phyloP scores from a whole-genome alignment of 345 rosid genomes.

The Ceriops decandra region DNA sequence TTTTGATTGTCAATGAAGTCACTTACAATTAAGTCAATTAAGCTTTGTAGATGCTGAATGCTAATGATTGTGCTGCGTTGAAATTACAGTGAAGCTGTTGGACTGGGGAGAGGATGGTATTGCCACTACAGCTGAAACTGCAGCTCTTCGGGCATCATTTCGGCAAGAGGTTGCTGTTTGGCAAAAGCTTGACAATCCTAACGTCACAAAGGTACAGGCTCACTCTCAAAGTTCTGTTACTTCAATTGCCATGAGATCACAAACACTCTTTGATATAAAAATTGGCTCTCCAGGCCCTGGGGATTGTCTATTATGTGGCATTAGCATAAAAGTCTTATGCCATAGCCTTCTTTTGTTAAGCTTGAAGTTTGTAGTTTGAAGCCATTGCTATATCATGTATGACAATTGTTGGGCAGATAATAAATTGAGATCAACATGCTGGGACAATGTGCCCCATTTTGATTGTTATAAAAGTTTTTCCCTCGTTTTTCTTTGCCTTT shows the following conservation, averaged over 20 bases:
- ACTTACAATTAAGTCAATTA: too few relatives aligned
- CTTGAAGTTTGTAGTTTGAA: neutral
- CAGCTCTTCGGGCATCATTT: slow-evolving; percentile 72
- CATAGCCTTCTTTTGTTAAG: neutral
- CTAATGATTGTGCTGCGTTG: slow-evolving; percentile 12
- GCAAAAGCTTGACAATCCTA: slow-evolving; percentile 89
- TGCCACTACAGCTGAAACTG: slow-evolving; percentile 60
- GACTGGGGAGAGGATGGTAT: slow-evolving; percentile 88
- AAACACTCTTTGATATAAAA: neutral
- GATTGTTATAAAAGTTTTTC: neutral
- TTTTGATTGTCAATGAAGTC: too few relatives aligned
- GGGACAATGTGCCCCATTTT: neutral
- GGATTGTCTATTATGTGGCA: slow-evolving; percentile 6
- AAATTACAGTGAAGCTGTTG: slow-evolving; percentile 66
- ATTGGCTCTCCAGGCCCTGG: slow-evolving; percentile 1
- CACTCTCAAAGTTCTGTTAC: slow-evolving; percentile 7
- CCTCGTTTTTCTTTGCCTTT: neutral
- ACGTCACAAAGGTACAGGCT: slow-evolving; percentile 70
- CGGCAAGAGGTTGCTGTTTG: slow-evolving; percentile 92
- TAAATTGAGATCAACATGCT: neutral
- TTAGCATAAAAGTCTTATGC: neutral
- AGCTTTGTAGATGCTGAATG: slow-evolving; percentile 6
- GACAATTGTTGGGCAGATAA: neutral
- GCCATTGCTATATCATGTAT: too few relatives aligned
- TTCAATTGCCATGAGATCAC: neutral